Conservation (phyloP, 2,329 filamentous ascomycete genomes). For the Hypoxylon sp. region DNA sequence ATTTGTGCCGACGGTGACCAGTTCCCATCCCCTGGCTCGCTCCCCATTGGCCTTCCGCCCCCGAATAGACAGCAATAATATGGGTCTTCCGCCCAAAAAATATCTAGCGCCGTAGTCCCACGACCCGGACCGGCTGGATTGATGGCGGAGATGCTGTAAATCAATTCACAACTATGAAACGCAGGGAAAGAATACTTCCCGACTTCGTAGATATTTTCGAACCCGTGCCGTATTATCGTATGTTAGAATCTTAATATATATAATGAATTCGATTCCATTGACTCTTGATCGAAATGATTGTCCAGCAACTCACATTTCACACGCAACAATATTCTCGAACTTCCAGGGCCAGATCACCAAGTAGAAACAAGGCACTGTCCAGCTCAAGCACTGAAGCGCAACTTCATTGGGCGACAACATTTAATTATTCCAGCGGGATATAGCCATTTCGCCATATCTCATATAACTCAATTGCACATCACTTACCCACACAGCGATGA, state of each 20-base stretch:
- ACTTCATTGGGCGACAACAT: neutral
- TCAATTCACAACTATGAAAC: neutral
- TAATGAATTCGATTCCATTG: neutral
- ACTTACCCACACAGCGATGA: conserved; percentile 21
- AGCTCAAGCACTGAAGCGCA: neutral
- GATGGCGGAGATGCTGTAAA: neutral
- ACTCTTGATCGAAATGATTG: neutral
- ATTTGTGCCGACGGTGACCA: conserved; percentile 19
- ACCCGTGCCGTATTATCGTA: neutral
- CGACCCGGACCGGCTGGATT: conserved; percentile 13
- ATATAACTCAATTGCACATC: neutral
- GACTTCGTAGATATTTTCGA: neutral
- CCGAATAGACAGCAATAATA: conserved; percentile 12
- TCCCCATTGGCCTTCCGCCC: neutral
- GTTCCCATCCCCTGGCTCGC: neutral
- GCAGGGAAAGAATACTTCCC: neutral
- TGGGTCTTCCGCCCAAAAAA: conserved; percentile 2
- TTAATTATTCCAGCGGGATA: neutral
- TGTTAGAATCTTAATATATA: neutral
- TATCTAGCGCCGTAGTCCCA: neutral
- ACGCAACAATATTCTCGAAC: neutral
- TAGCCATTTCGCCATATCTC: no score
- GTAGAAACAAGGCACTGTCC: neutral
- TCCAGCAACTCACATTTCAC: neutral
- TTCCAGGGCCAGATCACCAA: neutral